Percentiles rank a stretch among this genome's conserved stretches.
Conservation (phyloP, 148 eudicot species). For the Chenopodium album region DNA sequence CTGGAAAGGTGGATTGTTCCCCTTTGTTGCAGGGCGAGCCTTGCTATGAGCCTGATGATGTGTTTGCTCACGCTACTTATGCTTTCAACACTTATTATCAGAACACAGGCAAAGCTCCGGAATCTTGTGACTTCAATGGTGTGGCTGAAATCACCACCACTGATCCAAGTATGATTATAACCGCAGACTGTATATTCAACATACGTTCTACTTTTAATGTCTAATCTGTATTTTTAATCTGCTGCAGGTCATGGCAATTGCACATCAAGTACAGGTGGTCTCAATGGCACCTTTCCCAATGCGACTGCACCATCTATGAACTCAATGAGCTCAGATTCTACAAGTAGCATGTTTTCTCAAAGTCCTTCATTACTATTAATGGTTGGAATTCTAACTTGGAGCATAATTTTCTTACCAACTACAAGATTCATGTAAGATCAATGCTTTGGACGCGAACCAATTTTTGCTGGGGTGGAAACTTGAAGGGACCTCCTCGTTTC, state of each 20-base stretch:
- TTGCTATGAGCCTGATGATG: constrained; percentile 78
- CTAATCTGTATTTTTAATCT: background rate
- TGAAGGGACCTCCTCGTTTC: constrained; percentile 28
- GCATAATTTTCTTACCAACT: constrained; percentile 19
- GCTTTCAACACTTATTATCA: constrained; percentile 75
- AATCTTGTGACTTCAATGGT: constrained; percentile 77
- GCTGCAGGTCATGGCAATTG: constrained; percentile 73
- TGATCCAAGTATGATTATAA: constrained; percentile 63
- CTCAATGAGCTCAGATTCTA: constrained; percentile 44
- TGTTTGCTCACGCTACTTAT: constrained; percentile 66
- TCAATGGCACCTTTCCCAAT: constrained; percentile 47
- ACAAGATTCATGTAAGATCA: constrained; percentile 13
- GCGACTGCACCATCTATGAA: constrained; percentile 52
- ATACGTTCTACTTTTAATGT: background rate
- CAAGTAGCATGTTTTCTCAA: constrained; percentile 4
- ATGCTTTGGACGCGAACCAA: background rate
- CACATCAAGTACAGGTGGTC: constrained; percentile 33
- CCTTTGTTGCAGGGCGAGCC: constrained; percentile 61
- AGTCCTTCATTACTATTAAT: constrained; percentile 18
- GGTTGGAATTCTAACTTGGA: constrained; percentile 33
- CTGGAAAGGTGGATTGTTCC: constrained; percentile 80
- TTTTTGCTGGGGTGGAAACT: background rate
- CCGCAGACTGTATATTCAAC: background rate
- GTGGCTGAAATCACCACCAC: constrained; percentile 79
- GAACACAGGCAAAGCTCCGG: constrained; percentile 52